Percentiles rank a stretch among this genome's conserved stretches.
These are phyloP conservation scores for Psilocybe mexicana DNA, from an alignment of 1,284 basidiomycete genomes.

Conservation along the genomic window DNA sequence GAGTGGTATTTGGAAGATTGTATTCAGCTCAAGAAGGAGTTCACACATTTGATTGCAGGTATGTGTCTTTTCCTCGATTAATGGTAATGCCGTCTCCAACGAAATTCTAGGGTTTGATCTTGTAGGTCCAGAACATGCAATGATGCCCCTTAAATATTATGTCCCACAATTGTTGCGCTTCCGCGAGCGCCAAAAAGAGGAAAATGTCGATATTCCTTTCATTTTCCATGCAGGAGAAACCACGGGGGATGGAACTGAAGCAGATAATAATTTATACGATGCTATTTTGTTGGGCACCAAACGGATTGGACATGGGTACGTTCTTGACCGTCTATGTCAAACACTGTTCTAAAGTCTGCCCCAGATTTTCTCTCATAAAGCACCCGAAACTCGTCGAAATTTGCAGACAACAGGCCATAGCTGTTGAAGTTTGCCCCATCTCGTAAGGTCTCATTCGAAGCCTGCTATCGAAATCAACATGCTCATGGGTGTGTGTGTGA, in stretches of 20 bases:
- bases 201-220: conserved; percentile 70
- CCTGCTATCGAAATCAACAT: not conserved
- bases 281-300: conserved; percentile 76
- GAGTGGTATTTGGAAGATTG: conserved; percentile 74
- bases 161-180: conserved; percentile 63
- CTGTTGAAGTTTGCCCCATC: conserved; percentile 72
- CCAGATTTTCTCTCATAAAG: conserved; percentile 69
- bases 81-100: conserved; percentile 1
- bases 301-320: conserved; percentile 77
- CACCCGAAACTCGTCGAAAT: conserved; percentile 71
- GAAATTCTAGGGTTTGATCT: conserved; percentile 69
- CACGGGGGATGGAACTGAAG: conserved; percentile 66
- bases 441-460: conserved; percentile 45
- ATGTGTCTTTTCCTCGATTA: conserved; percentile 11
- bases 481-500: not conserved
- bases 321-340: not conserved
- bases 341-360: not conserved
- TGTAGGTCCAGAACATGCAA: conserved; percentile 72
- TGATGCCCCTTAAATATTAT: conserved; percentile 66
- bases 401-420: conserved; percentile 63
- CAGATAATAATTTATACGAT: conserved; percentile 78
- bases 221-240: conserved; percentile 83
- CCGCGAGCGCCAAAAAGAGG: conserved; percentile 53
- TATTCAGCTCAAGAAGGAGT: conserved; percentile 69
- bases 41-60: conserved; percentile 74